Evolutionary conservation across 2,329 filamentous ascomycete genomes (phyloP), one percentile per base, ranked within the genome.

Genomic region (Xylaria sp.): DNA sequence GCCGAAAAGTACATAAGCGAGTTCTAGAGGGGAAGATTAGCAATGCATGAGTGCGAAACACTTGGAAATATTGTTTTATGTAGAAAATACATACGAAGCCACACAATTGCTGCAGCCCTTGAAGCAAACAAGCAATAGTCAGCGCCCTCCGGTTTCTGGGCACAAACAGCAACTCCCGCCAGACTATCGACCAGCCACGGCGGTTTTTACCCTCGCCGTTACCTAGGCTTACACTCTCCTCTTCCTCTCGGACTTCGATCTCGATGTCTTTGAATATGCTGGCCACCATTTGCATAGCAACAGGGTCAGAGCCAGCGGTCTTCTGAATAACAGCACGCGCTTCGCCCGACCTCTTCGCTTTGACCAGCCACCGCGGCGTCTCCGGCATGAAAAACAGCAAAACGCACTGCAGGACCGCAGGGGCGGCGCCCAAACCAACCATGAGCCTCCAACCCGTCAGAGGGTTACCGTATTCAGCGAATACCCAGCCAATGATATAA

Each of bases 1-100:
- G 90, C 90, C 0, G 90, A 92, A 73, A 92, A 96, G 76, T 96
- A 96, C 92, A 96, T 96, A 29, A 97, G 81, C 10, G 90, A 93
- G 78, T 97, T 96, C 85, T 88, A 67, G 25, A 33, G 40, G 7
- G 5, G 6, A 10, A 44, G 3, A 43, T 67, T 66, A 67, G 65
- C 53, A 43, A 15, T 47, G 15, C 33, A 8, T 55, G 21, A 40
- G 9, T 23, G 35, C 46, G 2, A 13, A 35, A 62, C 37, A 19
- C 25, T 6, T 11, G 31, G n/a, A 29, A 10, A 33, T n/a, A 25
- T 41, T 54, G 13, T 29, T 17, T 21, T 8, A 51, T 47, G 25
- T 33, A 49, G 19, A 3, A 10, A 51, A 40, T 27, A 81, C 85
- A 76, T 76, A 88, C 86, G 76, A 95, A 95, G 1, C 91, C 93